These are phyloP conservation scores for Protea cynaroides DNA, from an alignment of 164 flowering plant genomes.

Conservation along the genomic window DNA sequence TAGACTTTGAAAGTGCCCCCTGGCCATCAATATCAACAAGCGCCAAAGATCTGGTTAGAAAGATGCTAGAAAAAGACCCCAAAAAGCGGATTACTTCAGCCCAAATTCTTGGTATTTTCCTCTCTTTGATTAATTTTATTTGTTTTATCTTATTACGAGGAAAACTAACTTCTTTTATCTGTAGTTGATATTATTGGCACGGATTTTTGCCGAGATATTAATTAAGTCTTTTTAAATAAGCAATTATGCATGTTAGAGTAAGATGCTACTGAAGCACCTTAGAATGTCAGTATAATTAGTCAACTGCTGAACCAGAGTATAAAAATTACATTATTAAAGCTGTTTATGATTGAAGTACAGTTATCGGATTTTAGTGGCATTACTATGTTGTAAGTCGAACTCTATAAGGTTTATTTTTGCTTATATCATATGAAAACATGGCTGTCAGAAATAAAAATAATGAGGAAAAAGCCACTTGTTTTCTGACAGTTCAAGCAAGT, in stretches of 20 bases:
- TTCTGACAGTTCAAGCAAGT: not conserved
- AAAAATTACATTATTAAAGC: too few species aligned
- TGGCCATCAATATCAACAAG: slow-evolving; percentile 77
- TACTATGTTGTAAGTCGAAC: not conserved
- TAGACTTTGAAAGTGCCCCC: slow-evolving; percentile 67
- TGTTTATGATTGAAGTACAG: too few species aligned
- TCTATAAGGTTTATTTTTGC: not conserved
- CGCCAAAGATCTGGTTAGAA: slow-evolving; percentile 80
- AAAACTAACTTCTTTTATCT: too few species aligned
- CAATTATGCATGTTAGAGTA: not conserved
- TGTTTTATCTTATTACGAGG: not conserved
- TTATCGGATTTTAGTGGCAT: too few species aligned
- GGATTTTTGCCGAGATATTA: not conserved
- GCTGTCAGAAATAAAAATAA: not conserved
- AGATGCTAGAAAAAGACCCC: slow-evolving; percentile 82
- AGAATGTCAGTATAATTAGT: not conserved
- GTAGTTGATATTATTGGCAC: not conserved
- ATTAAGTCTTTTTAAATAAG: not conserved
- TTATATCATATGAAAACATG: too few species aligned
- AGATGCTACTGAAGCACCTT: not conserved
- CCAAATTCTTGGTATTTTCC: slow-evolving; percentile 69
- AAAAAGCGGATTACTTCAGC: slow-evolving; percentile 70
- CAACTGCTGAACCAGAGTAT: not conserved
- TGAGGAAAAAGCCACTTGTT: not conserved
- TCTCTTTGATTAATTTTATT: too few species aligned